Conservation (phyloP, 768 basidiomycete genomes). For the Auriscalpium microsporum region DNA sequence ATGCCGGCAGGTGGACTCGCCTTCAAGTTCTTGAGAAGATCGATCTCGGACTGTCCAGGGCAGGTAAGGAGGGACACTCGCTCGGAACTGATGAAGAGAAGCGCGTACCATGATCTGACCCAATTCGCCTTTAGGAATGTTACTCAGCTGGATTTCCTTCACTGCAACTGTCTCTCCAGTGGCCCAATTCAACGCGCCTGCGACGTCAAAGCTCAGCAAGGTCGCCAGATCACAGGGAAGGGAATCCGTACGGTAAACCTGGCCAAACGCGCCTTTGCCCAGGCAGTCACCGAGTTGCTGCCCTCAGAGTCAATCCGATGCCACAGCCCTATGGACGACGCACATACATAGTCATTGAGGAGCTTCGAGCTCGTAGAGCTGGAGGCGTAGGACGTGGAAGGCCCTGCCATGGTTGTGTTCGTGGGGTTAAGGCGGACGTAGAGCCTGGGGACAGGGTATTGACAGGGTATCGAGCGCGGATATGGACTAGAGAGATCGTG, state of each 20-base stretch:
- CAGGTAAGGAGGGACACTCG: not conserved
- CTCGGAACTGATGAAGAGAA: not conserved
- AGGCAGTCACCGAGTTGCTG: constrained; percentile 95
- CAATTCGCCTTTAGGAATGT: constrained; percentile 88
- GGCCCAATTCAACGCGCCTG: constrained; percentile 87
- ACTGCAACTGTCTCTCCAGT: constrained; percentile 98
- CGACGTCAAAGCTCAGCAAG: not conserved
- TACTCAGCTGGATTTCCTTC: constrained; percentile 93
- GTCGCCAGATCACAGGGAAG: no score
- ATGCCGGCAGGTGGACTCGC: constrained; percentile 33
- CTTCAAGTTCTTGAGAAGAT: constrained; percentile 93
- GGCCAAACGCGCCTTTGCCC: constrained; percentile 96
- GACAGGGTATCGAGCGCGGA: no score
- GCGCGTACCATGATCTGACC: constrained; percentile 89
- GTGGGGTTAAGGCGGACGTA: no score
- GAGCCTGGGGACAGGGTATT: no score
- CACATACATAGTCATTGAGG: constrained; percentile 15
- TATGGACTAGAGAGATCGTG: no score
- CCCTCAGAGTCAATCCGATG: not conserved
- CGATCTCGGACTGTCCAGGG: constrained; percentile 77
- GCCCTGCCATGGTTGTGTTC: constrained; percentile 5
- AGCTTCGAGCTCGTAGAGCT: constrained; percentile 7
- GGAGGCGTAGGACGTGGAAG: constrained; percentile 7
- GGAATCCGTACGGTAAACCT: constrained; percentile 74
- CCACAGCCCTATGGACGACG: no score